Evolutionary conservation across 148 eudicot genomes (phyloP).

Genomic region (Selenicereus undatus): DNA sequence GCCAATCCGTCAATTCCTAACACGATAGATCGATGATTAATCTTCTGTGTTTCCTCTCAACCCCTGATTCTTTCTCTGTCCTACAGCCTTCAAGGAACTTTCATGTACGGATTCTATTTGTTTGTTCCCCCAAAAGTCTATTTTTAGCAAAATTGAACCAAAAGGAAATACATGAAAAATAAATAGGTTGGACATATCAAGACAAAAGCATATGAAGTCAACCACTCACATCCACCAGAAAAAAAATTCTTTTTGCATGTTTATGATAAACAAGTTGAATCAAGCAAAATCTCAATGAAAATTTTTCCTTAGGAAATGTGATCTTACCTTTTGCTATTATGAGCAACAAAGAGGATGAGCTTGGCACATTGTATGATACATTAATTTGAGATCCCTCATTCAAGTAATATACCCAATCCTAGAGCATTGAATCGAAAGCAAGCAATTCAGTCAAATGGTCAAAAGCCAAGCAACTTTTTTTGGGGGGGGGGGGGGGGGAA

Average conservation of each 20-base stretch:
- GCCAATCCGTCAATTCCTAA: conserved; percentile 63
- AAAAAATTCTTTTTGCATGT: neutral
- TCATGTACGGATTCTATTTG: neutral
- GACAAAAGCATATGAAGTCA: neutral
- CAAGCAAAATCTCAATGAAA: neutral
- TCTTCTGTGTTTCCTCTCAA: neutral
- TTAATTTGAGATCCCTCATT: conserved; percentile 70
- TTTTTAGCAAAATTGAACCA: neutral
- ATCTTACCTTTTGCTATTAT: conserved; percentile 69
- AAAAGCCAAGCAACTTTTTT: conserved; percentile 10
- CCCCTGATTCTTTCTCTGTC: neutral
- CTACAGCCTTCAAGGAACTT: neutral
- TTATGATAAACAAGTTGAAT: neutral
- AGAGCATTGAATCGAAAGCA: conserved; percentile 18
- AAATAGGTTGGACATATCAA: neutral
- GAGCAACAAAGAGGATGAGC: conserved; percentile 57
- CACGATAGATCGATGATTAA: conserved; percentile 10
- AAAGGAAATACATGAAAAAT: neutral
- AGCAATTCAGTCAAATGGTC: neutral
- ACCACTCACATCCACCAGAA: neutral
- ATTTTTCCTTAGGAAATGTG: conserved; percentile 1
- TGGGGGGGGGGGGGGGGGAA: too few relatives aligned
- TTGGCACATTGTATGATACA: conserved; percentile 50
- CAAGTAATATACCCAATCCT: conserved; percentile 73
- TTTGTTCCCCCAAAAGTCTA: neutral